phyloP scores from a whole-genome alignment of 2,329 filamentous ascomycete species.

The Trichoderma sp. region DNA sequence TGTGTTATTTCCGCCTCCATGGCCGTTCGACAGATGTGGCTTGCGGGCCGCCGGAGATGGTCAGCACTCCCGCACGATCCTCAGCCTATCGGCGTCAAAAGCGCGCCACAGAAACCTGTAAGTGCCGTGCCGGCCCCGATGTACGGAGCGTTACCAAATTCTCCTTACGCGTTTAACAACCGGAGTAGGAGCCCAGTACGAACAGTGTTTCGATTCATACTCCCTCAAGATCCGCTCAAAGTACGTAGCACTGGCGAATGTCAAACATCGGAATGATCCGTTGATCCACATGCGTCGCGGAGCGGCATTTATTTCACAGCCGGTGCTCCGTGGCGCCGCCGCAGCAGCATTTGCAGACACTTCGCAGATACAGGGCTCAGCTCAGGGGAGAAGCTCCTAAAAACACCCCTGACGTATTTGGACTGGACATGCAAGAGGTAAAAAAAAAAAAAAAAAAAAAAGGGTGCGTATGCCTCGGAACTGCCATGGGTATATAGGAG shows the following conservation, averaged over 20 bases:
- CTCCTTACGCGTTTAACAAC: constrained; percentile 14
- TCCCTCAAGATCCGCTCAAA: too few relatives aligned
- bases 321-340: background rate
- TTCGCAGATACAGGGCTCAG: background rate
- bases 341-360: background rate
- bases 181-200: background rate
- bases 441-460: too few relatives aligned
- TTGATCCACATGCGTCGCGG: background rate
- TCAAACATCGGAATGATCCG: background rate
- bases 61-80: background rate
- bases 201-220: background rate
- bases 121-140: constrained; percentile 9
- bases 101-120: background rate
- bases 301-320: constrained; percentile 13
- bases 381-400: background rate
- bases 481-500: too few relatives aligned
- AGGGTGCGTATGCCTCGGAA: too few relatives aligned
- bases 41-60: background rate
- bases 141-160: constrained; percentile 14
- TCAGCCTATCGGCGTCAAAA: constrained; percentile 3
- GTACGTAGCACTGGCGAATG: background rate
- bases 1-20: background rate
- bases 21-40: constrained; percentile 4
- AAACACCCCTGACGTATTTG: background rate
- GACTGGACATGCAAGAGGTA: too few relatives aligned